phyloP scores from a whole-genome alignment of 306 rosid genomes.

The Rosa multiflora region DNA sequence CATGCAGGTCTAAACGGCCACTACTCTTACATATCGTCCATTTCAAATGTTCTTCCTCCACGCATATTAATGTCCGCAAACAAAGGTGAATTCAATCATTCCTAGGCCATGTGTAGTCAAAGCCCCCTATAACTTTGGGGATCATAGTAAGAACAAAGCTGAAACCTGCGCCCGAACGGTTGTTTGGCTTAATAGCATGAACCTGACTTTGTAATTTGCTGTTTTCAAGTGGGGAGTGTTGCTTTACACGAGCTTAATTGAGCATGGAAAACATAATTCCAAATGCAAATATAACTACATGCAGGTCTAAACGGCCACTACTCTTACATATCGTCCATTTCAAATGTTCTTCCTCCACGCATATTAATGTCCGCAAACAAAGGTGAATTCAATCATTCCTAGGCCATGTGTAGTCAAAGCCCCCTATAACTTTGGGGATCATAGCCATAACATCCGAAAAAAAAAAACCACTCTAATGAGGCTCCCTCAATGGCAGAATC shows the following conservation, averaged over 20 bases:
- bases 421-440: constrained; percentile 6
- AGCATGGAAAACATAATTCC: too few species aligned
- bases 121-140: constrained; percentile 7
- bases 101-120: background rate
- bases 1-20: too few species aligned
- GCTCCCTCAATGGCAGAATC: constrained; percentile 7
- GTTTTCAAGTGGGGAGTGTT: background rate
- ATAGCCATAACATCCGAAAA: background rate
- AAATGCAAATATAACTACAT: too few species aligned
- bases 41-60: constrained; percentile 1
- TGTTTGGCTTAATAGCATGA: too few species aligned
- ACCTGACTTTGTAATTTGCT: background rate
- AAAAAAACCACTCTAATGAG: background rate
- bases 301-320: too few species aligned
- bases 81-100: constrained; percentile 17
- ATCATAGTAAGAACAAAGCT: background rate
- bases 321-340: constrained; percentile 1
- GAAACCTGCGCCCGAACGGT: background rate
- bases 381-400: constrained; percentile 16
- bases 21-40: background rate
- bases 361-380: constrained; percentile 12
- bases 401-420: background rate
- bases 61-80: constrained; percentile 14
- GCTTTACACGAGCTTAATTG: background rate
- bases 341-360: constrained; percentile 3